Base-by-base conservation (phyloP, 495 filamentous ascomycete genomes). In the Penicillium atrosanguineum region DNA sequence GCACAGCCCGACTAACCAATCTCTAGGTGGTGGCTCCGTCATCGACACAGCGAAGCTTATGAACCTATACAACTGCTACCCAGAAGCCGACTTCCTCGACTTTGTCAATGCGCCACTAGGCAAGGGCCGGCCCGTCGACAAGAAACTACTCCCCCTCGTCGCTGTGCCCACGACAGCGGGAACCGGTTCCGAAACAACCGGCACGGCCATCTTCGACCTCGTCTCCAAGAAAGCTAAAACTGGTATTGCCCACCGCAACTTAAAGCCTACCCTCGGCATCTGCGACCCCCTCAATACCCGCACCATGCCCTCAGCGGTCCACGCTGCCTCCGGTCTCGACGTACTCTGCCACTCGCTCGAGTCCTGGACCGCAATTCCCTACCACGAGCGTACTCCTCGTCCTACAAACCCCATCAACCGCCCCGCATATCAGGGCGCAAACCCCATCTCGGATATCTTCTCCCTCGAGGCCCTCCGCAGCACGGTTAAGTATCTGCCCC, bases 31-130 rank as follows among this genome's bases (percentile, higher is more conserved):
- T 47, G 88, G 88, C 19, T 88, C 85, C 19, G 88, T 97, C 36
- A 98, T 98, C 60, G 94, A 98, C 73, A 98, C 94, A 1, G 92
- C 94, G 31, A 98, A 98, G 73, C 79, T 97, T 21, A 96, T 97
- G 90, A 98, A 98, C 67, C 82, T 98, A 1, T 97, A 97, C 72
- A 87, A 84, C 0, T 85, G 82, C 65, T 95, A 85, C 70, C 91
- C 91, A 0, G 83, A 95, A 6, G 90, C 91, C 21, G 87, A 92
- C 53, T 96, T 98, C 65, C 73, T 97, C 14, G 94, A 97, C 74
- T 97, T 98, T 63, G 94, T 98, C 67, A 97, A 97, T 65, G 93
- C 93, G 1, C 94, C 94, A 0, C 76, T 98, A 1, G 94, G 94
- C 46, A 90, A 87, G 56, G 95, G 95, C 9, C 77, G 82, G 31